Evolutionary conservation across 139 green algal species (phyloP).

Genomic region (Chloropicon primus): DNA sequence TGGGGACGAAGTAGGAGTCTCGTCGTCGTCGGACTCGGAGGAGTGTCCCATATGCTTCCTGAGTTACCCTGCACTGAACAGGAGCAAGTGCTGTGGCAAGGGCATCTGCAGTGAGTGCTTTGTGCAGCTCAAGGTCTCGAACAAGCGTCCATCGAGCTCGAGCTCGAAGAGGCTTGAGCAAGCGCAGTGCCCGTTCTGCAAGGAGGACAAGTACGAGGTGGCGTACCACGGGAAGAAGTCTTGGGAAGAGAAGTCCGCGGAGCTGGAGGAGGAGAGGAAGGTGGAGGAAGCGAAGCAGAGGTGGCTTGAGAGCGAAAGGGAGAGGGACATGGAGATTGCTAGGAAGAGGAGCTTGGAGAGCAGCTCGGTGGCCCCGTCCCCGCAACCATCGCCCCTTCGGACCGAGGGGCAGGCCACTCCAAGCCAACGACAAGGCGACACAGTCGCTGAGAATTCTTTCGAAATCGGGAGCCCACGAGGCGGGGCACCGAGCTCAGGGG

Average conservation of each 20-base stretch:
- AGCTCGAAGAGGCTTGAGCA: not conserved
- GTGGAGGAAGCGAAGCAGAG: constrained; percentile 12
- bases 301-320: not conserved
- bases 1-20: too few species aligned
- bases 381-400: not conserved
- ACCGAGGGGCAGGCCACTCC: not conserved
- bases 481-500: too few species aligned
- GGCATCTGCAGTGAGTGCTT: constrained; percentile 49
- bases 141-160: constrained; percentile 5
- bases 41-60: constrained; percentile 55
- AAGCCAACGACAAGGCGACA: too few species aligned
- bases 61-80: constrained; percentile 42
- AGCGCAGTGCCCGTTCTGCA: constrained; percentile 28
- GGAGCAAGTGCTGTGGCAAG: constrained; percentile 33
- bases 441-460: too few species aligned
- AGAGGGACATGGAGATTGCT: not conserved
- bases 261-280: constrained; percentile 15
- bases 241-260: constrained; percentile 9
- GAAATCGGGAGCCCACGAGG: too few species aligned
- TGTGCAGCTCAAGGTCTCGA: constrained; percentile 21
- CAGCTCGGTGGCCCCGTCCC: not conserved
- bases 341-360: not conserved
- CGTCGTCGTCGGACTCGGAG: too few species aligned
- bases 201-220: constrained; percentile 20
- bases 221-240: constrained; percentile 16